Evolutionary conservation across 208 protist genomes (phyloP), one percentile per base, ranked within the genome.

Genomic region (Endotrypanum monterogeii): DNA sequence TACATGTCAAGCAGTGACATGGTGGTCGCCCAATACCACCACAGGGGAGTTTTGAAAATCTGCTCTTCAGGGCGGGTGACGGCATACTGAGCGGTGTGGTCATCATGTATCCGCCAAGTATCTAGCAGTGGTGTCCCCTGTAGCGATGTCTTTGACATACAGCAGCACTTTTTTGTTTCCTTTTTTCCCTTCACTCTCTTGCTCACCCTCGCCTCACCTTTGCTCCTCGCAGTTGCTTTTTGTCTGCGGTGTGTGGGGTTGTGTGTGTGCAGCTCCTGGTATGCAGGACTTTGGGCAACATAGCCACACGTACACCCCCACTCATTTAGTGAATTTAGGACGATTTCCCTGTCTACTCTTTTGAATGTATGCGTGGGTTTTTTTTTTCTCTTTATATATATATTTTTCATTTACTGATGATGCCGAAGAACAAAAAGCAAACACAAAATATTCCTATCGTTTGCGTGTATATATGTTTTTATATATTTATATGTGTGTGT

Each of bases 391-490:
- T 48, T 48, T 48, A 14, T 48, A 14, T 14, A 5, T n/a, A n/a
- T 48, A 11, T 46, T 3, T 48, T 48, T 48, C 12, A 14, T 48
- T 48, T 14, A 5, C 44, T 11, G 44, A 48, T 48, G 44, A 48
- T 48, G 44, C 44, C 44, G 12, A 48, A 48, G 8, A 48, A 48
- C 5, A 5, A 48, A 48, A 48, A 5, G 44, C 8, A 48, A 5
- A 48, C 5, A 48, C 12, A 48, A 11, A 48, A 48, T 48, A 11
- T 48, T 11, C 44, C 44, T 48, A 11, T 48, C 12, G 5, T 48
- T 48, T 48, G 39, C 12, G 7, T 25, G 54, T 30, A 23, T 71
- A 44, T 51, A 74, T 54, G 30, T 69, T 32, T 69, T 37, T 65
- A 65, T 65, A 65, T 65, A 65, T 65, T 35, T 12, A 16, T 16